Evolutionary conservation across 345 rosid genomes (phyloP), one percentile per base, ranked within the genome.

Genomic region (Diplotaxis tenuifolia): DNA sequence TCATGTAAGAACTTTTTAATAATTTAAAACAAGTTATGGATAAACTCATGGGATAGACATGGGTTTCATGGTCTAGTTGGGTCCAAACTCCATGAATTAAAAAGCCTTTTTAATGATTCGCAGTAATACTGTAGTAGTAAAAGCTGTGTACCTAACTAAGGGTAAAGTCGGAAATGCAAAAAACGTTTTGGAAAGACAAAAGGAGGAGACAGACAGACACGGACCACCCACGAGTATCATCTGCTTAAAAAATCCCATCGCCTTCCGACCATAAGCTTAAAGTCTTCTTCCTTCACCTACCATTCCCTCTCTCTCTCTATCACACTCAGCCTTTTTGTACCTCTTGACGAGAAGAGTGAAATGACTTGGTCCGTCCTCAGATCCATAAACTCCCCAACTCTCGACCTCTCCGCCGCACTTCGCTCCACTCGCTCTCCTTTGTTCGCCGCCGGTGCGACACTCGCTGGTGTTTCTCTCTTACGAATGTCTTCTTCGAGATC

Each of bases 361-460:
- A 79, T 79, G 82, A 68, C 76, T 74, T 75, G 76, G 75, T 60
- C 79, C 4, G 58, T 71, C 7, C 38, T 79, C 45, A 75, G 79
- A 74, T 79, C 82, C 40, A 65, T 75, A 8, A 75, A 60, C 42
- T 23, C 79, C 6, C 79, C 76, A 20, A 40, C 68, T 5, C 55
- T 79, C 31, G 76, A 75, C 75, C 8, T 74, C 52, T 65, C 79
- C 14, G 29, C 79, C 61, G 76, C 73, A 53, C 54, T 75, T 65
- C 68, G 82, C 36, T 73, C 78, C 29, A 28, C 82, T 45, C 75
- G 79, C 7, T 3, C 15, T 32, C 79, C 78, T 15, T 79, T 74
- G 29, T 71, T 65, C 72, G 47, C 76, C 29, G 82, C 76, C 25
- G 75, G 79, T 40, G 40, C 75, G 5, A 74, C 82, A 14, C 4